These are phyloP conservation scores for Linnemannia hyalina DNA, from an alignment of 192 early-diverging fungal genomes.

Conservation along the genomic window DNA sequence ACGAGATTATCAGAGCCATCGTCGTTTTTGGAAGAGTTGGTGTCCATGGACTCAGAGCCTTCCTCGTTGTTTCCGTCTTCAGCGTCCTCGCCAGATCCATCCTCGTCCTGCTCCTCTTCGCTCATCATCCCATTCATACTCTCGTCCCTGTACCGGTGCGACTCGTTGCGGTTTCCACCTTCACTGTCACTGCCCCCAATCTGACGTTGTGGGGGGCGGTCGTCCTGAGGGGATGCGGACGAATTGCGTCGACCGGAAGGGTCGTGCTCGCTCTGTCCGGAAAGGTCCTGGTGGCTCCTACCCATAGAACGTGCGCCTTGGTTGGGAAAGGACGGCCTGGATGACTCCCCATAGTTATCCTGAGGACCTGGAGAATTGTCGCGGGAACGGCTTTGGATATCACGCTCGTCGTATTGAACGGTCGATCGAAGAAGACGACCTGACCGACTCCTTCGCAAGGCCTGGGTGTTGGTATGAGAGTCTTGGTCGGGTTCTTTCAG, in stretches of 20 bases:
- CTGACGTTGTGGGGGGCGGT: not conserved
- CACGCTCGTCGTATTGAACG: slow-evolving; percentile 42
- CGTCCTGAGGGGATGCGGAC: not conserved
- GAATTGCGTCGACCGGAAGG: not conserved
- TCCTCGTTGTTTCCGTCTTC: slow-evolving; percentile 35
- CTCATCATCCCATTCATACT: slow-evolving; percentile 26
- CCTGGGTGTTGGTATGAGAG: not conserved
- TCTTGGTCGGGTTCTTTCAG: slow-evolving; percentile 12
- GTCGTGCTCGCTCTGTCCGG: slow-evolving; percentile 3
- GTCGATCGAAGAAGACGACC: slow-evolving; percentile 32
- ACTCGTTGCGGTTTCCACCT: not conserved
- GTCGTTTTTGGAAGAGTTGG: slow-evolving; percentile 49
- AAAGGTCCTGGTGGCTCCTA: not conserved
- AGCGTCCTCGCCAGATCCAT: slow-evolving; percentile 41
- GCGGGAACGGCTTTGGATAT: slow-evolving; percentile 16
- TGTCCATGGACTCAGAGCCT: slow-evolving; percentile 36
- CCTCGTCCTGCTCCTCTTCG: slow-evolving; percentile 46
- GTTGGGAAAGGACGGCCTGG: slow-evolving; percentile 15
- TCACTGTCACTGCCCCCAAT: slow-evolving; percentile 2
- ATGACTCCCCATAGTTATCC: not conserved
- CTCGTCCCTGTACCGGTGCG: slow-evolving; percentile 11
- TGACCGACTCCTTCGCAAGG: slow-evolving; percentile 37
- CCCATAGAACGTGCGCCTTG: not conserved
- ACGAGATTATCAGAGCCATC: slow-evolving; percentile 38
- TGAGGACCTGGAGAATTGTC: slow-evolving; percentile 15